Conservation (phyloP, 2,329 filamentous ascomycete species). For the Macrophomina phaseolina region DNA sequence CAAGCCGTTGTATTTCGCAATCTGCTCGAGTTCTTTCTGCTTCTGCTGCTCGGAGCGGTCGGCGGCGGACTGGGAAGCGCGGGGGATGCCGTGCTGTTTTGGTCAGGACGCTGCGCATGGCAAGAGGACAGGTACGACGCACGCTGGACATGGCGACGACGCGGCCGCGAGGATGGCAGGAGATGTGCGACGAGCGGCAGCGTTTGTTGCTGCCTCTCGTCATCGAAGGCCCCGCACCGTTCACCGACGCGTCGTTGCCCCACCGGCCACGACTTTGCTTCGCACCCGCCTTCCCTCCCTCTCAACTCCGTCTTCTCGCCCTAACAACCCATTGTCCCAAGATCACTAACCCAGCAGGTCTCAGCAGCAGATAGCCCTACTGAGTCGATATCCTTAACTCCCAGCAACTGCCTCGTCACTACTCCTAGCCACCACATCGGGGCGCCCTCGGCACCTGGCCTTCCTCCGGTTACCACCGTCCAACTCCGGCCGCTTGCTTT, state of each 20-base stretch:
- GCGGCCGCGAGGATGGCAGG: neutral
- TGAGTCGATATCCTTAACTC: slow-evolving; percentile 27
- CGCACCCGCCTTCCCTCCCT: neutral
- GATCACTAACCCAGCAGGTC: slow-evolving; percentile 21
- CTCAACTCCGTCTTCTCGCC: neutral
- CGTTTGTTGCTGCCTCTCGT: neutral
- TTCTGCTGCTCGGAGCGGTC: slow-evolving; percentile 71
- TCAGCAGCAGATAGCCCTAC: slow-evolving; percentile 30
- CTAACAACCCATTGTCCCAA: neutral
- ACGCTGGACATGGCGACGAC: slow-evolving; percentile 48
- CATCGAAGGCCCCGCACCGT: slow-evolving; percentile 1
- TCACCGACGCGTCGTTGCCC: slow-evolving; percentile 17
- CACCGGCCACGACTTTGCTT: slow-evolving; percentile 19
- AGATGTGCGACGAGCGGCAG: neutral
- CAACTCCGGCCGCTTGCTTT: neutral
- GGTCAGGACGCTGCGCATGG: slow-evolving; percentile 11
- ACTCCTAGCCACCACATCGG: neutral
- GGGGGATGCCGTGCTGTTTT: slow-evolving; percentile 80
- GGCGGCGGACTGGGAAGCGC: slow-evolving; percentile 56
- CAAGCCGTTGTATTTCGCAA: slow-evolving; percentile 74
- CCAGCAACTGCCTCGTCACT: slow-evolving; percentile 10
- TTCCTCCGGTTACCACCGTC: slow-evolving; percentile 6
- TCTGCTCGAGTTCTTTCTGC: slow-evolving; percentile 74
- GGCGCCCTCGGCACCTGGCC: slow-evolving; percentile 4
- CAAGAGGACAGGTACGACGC: slow-evolving; percentile 33